Percentiles rank a stretch among this genome's conserved stretches.
Conservation (phyloP, 2,329 filamentous ascomycete species). For the Didymella segeticola region DNA sequence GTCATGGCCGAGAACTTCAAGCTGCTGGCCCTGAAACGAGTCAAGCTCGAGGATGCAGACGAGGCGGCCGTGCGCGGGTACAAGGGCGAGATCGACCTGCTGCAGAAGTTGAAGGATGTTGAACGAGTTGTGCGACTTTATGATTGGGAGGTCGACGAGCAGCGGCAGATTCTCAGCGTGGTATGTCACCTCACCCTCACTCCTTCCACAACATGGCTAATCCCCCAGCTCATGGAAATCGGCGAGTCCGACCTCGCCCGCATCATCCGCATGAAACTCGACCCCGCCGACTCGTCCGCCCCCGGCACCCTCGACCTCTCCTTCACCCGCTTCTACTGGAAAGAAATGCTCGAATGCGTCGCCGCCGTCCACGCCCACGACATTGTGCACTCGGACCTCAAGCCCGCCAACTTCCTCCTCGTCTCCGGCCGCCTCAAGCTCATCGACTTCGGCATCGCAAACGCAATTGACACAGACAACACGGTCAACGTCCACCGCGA, state of each 20-base stretch:
- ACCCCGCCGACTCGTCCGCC: slow-evolving; percentile 57
- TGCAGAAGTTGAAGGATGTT: slow-evolving; percentile 80
- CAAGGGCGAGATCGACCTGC: slow-evolving; percentile 92
- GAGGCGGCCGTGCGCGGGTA: slow-evolving; percentile 83
- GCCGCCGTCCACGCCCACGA: slow-evolving; percentile 86
- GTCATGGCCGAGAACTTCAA: slow-evolving; percentile 98
- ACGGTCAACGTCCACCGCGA: slow-evolving; percentile 98
- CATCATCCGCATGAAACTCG: slow-evolving; percentile 74
- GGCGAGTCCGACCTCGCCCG: slow-evolving; percentile 93
- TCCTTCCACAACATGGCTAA: slow-evolving; percentile 1
- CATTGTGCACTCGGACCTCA: slow-evolving; percentile 95
- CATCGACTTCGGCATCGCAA: slow-evolving; percentile 98
- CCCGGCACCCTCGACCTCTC: slow-evolving; percentile 74
- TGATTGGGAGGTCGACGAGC: slow-evolving; percentile 92
- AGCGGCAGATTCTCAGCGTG: slow-evolving; percentile 86
- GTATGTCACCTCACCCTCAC: slow-evolving; percentile 57
- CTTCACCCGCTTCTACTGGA: slow-evolving; percentile 98
- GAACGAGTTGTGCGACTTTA: slow-evolving; percentile 89
- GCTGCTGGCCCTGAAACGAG: slow-evolving; percentile 91
- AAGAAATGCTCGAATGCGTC: slow-evolving; percentile 98
- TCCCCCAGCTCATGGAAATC: slow-evolving; percentile 85
- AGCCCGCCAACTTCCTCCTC: slow-evolving; percentile 95
- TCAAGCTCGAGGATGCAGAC: slow-evolving; percentile 89
- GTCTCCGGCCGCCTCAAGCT: slow-evolving; percentile 90
- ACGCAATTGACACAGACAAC: slow-evolving; percentile 93